Evolutionary conservation across 176 grass and related monocot species (phyloP).

Genomic region (Musa itinerans): DNA sequence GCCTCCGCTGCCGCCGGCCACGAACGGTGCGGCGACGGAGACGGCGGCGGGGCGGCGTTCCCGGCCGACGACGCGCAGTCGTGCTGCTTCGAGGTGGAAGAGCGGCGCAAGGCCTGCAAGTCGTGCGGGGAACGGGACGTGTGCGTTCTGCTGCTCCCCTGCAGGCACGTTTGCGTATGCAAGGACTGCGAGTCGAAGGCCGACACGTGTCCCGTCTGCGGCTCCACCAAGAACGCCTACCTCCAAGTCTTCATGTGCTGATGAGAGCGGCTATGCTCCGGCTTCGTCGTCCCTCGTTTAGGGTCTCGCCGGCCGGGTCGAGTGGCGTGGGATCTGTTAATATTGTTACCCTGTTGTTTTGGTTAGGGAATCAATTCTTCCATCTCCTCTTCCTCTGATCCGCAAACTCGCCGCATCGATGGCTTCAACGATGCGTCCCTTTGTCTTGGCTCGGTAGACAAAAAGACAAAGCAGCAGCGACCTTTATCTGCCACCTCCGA

Average conservation of each 20-base stretch:
- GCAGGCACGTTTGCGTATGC: slow-evolving; percentile 72
- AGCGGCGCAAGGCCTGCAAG: slow-evolving; percentile 20
- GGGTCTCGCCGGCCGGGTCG: too few relatives aligned
- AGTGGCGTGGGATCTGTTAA: too few relatives aligned
- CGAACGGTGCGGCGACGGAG: neutral
- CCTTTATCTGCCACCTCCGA: too few relatives aligned
- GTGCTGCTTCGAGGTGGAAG: slow-evolving; percentile 39
- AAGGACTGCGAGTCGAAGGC: slow-evolving; percentile 23
- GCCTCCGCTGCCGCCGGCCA: neutral
- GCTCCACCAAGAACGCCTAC: slow-evolving; percentile 30
- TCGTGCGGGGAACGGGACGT: slow-evolving; percentile 34
- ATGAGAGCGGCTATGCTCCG: neutral
- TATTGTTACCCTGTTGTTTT: too few relatives aligned
- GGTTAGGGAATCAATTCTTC: too few relatives aligned
- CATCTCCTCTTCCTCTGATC: too few relatives aligned
- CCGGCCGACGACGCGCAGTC: slow-evolving; percentile 47
- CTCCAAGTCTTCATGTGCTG: slow-evolving; percentile 35
- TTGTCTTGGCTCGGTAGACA: too few relatives aligned
- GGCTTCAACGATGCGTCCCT: too few relatives aligned
- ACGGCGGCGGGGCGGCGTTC: neutral
- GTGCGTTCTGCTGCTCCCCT: slow-evolving; percentile 58
- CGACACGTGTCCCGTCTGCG: slow-evolving; percentile 38
- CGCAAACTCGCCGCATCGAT: too few relatives aligned
- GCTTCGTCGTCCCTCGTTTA: too few relatives aligned
- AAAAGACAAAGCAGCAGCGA: too few relatives aligned